A percentile compares a stretch with the other conserved stretches of the same genome.
phyloP scores from a whole-genome alignment of 768 basidiomycete genomes.

The Russula vinacea region DNA sequence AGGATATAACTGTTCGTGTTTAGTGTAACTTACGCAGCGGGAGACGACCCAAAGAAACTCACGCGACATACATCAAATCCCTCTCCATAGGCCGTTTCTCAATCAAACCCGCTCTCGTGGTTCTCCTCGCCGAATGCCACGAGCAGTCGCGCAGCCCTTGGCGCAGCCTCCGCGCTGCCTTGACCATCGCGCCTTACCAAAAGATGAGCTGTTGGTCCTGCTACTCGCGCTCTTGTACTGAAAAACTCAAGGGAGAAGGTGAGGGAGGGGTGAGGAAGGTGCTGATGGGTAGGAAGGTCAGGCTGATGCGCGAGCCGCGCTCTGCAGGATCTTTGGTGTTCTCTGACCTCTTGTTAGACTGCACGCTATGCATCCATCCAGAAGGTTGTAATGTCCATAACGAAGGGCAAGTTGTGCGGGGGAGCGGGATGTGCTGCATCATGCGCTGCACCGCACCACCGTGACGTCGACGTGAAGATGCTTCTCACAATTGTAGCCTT shows the following conservation, averaged over 20 bases:
- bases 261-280: conserved; percentile 55
- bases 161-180: conserved; percentile 50
- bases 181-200: conserved; percentile 69
- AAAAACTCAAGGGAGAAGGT: background rate
- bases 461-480: too few relatives aligned
- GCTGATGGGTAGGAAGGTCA: conserved; percentile 76
- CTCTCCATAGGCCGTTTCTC: conserved; percentile 49
- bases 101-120: conserved; percentile 63
- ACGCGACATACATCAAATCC: too few relatives aligned
- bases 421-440: conserved; percentile 63
- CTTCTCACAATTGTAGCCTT: background rate
- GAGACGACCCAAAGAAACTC: background rate
- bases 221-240: background rate
- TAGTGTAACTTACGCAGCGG: too few relatives aligned
- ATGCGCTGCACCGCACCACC: conserved; percentile 24
- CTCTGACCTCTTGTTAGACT: conserved; percentile 65
- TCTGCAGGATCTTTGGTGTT: conserved; percentile 55
- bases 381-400: conserved; percentile 68
- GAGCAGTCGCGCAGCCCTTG: conserved; percentile 43
- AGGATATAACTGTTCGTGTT: too few relatives aligned
- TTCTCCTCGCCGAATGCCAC: conserved; percentile 74
- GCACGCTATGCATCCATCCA: conserved; percentile 73
- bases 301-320: conserved; percentile 67
- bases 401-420: conserved; percentile 78
- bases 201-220: conserved; percentile 51